Percentiles rank a stretch among this genome's conserved stretches.
phyloP scores from a whole-genome alignment of 371 early-diverging fungal species.

The Rhizopus microsporus region DNA sequence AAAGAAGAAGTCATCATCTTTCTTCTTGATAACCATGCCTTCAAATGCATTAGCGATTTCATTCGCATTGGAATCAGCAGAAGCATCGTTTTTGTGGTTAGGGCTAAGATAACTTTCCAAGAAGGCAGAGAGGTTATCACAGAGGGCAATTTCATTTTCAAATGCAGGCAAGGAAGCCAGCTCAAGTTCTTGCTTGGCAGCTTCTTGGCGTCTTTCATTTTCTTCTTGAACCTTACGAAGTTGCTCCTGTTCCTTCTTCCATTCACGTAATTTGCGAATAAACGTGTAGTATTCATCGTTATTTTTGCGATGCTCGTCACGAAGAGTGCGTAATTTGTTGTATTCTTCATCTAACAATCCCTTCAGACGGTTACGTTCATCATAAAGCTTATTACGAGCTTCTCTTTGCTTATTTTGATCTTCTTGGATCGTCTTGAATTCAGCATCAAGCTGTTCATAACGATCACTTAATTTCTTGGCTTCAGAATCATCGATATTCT shows the following conservation, averaged over 20 bases:
- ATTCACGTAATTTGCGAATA: conserved; percentile 75
- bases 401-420: conserved; percentile 64
- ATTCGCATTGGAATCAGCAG: conserved; percentile 15
- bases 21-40: conserved; percentile 68
- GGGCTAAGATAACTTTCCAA: conserved; percentile 51
- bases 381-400: conserved; percentile 69
- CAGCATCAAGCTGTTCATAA: conserved; percentile 64
- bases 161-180: conserved; percentile 89
- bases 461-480: conserved; percentile 67
- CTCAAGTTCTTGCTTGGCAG: conserved; percentile 77
- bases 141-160: conserved; percentile 79
- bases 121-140: conserved; percentile 77
- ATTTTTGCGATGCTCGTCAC: conserved; percentile 71
- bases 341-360: conserved; percentile 73
- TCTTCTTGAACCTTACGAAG: conserved; percentile 70
- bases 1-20: conserved; percentile 80
- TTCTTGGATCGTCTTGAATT: conserved; percentile 68
- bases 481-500: conserved; percentile 66
- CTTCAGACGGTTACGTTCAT: conserved; percentile 75
- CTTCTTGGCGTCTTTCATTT: conserved; percentile 60
- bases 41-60: conserved; percentile 57
- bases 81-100: conserved; percentile 29
- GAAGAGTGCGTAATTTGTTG: conserved; percentile 65
- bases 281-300: conserved; percentile 78
- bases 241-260: conserved; percentile 65